Evolutionary conservation across 192 early-diverging fungal genomes (phyloP).

Genomic region (Blastocladiella britannica): DNA sequence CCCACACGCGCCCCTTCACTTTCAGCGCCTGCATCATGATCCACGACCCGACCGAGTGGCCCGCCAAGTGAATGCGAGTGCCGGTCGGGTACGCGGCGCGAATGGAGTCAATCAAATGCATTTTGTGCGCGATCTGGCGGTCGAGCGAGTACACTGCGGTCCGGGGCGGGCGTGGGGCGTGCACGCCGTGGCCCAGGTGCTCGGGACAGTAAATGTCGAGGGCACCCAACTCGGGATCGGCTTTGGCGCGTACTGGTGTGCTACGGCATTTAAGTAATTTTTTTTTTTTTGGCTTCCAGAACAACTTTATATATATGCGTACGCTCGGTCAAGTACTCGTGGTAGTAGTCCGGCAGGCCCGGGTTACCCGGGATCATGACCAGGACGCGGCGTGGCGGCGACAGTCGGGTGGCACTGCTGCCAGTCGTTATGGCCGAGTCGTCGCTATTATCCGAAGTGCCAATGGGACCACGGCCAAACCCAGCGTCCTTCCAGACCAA

Average conservation of each 20-base stretch:
- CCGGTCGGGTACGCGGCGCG: conserved; percentile 17
- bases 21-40: conserved; percentile 20
- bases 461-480: too few species aligned
- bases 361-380: conserved; percentile 54
- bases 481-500: too few species aligned
- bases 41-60: conserved; percentile 48
- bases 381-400: conserved; percentile 16
- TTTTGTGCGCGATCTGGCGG: conserved; percentile 48
- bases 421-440: too few species aligned
- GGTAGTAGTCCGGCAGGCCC: conserved; percentile 63
- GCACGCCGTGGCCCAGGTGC: conserved; percentile 34
- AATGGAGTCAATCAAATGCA: conserved; percentile 36
- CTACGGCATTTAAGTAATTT: too few species aligned
- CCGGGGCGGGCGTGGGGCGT: conserved; percentile 10
- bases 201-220: conserved; percentile 15
- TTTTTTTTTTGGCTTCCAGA: too few species aligned
- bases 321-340: conserved; percentile 32
- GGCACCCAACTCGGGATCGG: background rate
- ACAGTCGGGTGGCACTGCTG: too few species aligned
- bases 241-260: background rate
- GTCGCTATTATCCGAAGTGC: too few species aligned
- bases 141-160: conserved; percentile 19
- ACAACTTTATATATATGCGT: too few species aligned
- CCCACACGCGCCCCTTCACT: conserved; percentile 28
- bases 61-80: conserved; percentile 29